Evolutionary conservation across 805 yeast genomes (phyloP).

Genomic region (Kuraishia ogatae): DNA sequence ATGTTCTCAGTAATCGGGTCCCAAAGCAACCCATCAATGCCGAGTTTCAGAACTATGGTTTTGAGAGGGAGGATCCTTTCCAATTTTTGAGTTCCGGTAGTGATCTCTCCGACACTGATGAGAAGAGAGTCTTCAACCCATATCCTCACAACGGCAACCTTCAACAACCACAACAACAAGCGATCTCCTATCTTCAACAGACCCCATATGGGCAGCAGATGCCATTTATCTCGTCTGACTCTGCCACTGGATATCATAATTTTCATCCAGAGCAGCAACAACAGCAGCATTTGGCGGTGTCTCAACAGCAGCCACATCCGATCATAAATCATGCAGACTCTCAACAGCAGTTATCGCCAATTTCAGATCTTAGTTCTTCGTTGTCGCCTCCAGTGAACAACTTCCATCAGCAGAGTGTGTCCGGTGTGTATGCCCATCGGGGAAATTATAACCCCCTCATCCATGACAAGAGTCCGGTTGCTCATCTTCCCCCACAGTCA

Average conservation of each 20-base stretch:
- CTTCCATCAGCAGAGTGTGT: conserved; percentile 3
- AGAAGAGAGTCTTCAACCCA: not conserved
- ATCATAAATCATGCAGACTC: not conserved
- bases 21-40: not conserved
- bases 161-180: not conserved
- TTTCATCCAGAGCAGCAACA: not conserved
- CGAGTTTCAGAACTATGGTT: not conserved
- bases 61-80: not conserved
- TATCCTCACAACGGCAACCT: conserved; percentile 4
- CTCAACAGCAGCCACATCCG: not conserved
- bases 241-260: not conserved
- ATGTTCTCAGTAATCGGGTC: conserved; percentile 8
- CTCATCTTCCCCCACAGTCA: conserved; percentile 5
- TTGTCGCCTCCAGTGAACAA: conserved; percentile 4
- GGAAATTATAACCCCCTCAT: not conserved
- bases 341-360: conserved; percentile 18
- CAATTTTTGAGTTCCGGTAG: conserved; percentile 9
- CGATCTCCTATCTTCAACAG: not conserved
- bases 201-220: not conserved
- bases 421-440: conserved; percentile 3
- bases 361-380: conserved; percentile 13
- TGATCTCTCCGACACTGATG: not conserved
- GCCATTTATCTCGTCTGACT: not conserved
- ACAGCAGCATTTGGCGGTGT: not conserved
- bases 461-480: not conserved